Base-by-base conservation (phyloP, 192 early-diverging fungal genomes). In the Gryganskiella cystojenkinii region DNA sequence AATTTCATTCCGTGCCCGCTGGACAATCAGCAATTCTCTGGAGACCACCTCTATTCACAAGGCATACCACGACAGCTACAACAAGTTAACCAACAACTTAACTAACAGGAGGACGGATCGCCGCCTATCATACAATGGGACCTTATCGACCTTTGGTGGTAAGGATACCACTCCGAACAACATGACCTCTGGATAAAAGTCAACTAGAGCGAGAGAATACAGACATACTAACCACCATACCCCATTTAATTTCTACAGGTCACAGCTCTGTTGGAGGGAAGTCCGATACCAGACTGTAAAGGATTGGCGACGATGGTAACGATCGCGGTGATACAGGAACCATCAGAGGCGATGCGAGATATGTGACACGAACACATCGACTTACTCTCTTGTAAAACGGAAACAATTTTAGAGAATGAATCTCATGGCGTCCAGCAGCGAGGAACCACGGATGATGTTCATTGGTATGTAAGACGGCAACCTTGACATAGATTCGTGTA, bases 361-460 rank as follows among this genome's bases (percentile, higher is more conserved):
- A 34, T 0, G 1, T 20, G 17, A 11, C 15, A 24, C 27, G 14
- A 35, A 34, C 28, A 19, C 2, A 15, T n/a, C 19, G 5, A 20
- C 34, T 0, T 35, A 3, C 34, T 30, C 42, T n/a, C n/a, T n/a
- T n/a, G n/a, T n/a, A n/a, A n/a, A n/a, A n/a, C n/a, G n/a, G n/a
- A 25, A 1, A 37, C 15, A 13, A 30, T 1, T 20, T 19, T 85
- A 86, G 84, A 62, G 75, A 53, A 71, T 86, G 84, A 83, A 86
- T 37, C 30, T 86, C 20, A 66, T 81, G 25, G 82, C 68, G 19
- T 67, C 73, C 0, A 86, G 84, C 52, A 54, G 70, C 24, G 61
- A 70, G 0, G 56, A 80, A 34, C 75, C 84, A 17, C 66, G 71
- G 43, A 67, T 68, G 2, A 64, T 78, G 5, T 86, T 67, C 64